A percentile compares a stretch with the other conserved stretches of the same genome.
These are phyloP conservation scores for Aspergillus hancockii DNA, from an alignment of 495 filamentous ascomycete species.

Conservation along the genomic window DNA sequence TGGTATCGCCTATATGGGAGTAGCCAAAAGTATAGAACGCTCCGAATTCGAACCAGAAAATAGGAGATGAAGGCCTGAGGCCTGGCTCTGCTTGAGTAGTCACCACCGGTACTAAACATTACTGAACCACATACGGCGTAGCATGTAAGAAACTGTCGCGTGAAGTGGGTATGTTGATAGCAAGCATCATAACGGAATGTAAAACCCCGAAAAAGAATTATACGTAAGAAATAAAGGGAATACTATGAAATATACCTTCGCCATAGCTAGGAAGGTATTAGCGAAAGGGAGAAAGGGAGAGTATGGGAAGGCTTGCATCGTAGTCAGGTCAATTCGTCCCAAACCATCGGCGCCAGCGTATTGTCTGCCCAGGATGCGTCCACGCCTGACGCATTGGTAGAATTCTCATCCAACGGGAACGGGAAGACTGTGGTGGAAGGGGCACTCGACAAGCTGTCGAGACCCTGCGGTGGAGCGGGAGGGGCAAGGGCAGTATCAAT, in stretches of 20 bases:
- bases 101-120: not conserved
- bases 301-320: not conserved
- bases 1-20: not conserved
- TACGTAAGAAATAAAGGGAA: not conserved
- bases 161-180: not conserved
- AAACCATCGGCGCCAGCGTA: conserved; percentile 46
- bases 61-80: not conserved
- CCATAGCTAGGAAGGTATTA: not conserved
- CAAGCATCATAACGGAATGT: not conserved
- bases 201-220: not conserved
- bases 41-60: not conserved
- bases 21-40: not conserved
- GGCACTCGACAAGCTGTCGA: conserved; percentile 23
- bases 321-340: conserved; percentile 40
- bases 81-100: not conserved
- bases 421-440: conserved; percentile 24
- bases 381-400: conserved; percentile 20
- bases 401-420: conserved; percentile 38
- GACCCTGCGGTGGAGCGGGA: conserved; percentile 29
- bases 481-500: conserved; percentile 36
- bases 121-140: not conserved
- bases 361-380: conserved; percentile 42
- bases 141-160: not conserved
- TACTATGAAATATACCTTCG: not conserved
- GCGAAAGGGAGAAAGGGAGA: not conserved